A percentile compares a stretch with the other conserved stretches of the same genome.
These are phyloP conservation scores for Amesomyces nigricolor DNA, from an alignment of 2,329 filamentous ascomycete species.

Conservation along the genomic window DNA sequence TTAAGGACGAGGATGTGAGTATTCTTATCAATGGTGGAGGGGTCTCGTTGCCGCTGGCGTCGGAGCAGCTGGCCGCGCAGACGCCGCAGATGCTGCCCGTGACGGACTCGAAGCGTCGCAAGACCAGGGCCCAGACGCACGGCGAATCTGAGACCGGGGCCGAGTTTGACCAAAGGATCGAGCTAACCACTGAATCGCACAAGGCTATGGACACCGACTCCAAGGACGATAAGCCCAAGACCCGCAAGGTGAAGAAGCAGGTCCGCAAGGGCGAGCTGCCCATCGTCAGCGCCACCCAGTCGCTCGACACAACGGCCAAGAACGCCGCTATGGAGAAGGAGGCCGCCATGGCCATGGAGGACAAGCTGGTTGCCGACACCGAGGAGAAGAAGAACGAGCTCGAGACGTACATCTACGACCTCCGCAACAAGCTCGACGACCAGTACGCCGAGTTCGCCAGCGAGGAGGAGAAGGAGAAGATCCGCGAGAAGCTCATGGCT, in stretches of 20 bases:
- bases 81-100: slow-evolving; percentile 7
- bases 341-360: slow-evolving; percentile 88
- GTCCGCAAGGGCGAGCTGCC: slow-evolving; percentile 94
- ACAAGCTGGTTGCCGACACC: slow-evolving; percentile 96
- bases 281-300: slow-evolving; percentile 74
- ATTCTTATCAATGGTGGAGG: slow-evolving; percentile 37
- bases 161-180: slow-evolving; percentile 8
- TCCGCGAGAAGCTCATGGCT: slow-evolving; percentile 75
- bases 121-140: slow-evolving; percentile 17
- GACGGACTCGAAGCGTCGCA: slow-evolving; percentile 25
- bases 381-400: slow-evolving; percentile 99
- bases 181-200: slow-evolving; percentile 22
- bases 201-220: slow-evolving; percentile 83
- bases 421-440: slow-evolving; percentile 91
- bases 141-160: slow-evolving; percentile 12
- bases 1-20: slow-evolving; percentile 60
- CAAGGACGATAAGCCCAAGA: slow-evolving; percentile 66
- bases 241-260: slow-evolving; percentile 98
- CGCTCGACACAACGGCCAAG: slow-evolving; percentile 66
- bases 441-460: slow-evolving; percentile 82
- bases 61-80: slow-evolving; percentile 1
- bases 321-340: slow-evolving; percentile 72
- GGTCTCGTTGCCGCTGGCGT: slow-evolving; percentile 2
- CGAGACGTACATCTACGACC: slow-evolving; percentile 94
- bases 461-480: slow-evolving; percentile 86